Conservation (phyloP, 208 protist species). For the Leptomonas seymouri region DNA sequence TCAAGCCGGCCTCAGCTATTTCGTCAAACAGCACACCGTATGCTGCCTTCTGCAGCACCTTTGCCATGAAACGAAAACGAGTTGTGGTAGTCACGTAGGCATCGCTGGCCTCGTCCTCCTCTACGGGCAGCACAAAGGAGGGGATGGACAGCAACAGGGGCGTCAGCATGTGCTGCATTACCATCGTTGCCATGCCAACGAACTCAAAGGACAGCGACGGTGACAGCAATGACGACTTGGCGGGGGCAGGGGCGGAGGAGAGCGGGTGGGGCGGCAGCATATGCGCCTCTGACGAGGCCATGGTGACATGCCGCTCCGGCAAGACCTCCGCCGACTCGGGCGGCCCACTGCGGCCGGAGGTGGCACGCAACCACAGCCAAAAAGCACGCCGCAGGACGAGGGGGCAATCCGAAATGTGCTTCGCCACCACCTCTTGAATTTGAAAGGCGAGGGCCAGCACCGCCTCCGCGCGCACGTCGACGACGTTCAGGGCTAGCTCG, state of each 20-base stretch:
- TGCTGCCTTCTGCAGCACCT: constrained; percentile 41
- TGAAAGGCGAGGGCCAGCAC: constrained; percentile 23
- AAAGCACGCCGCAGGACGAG: constrained; percentile 31
- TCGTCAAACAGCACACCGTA: constrained; percentile 44
- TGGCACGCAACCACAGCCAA: constrained; percentile 35
- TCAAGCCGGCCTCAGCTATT: constrained; percentile 17
- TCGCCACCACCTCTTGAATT: constrained; percentile 20
- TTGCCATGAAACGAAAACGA: constrained; percentile 39
- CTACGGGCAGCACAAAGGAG: constrained; percentile 34
- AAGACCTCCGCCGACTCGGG: constrained; percentile 22
- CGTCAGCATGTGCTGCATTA: constrained; percentile 33
- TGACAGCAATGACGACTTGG: not conserved
- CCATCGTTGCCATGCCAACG: constrained; percentile 45
- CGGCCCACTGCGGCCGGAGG: constrained; percentile 24
- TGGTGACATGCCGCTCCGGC: constrained; percentile 3
- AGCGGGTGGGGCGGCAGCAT: not conserved
- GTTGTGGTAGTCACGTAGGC: constrained; percentile 23
- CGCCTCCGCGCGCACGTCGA: constrained; percentile 25
- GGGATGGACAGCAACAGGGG: constrained; percentile 41
- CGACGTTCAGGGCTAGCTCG: constrained; percentile 18
- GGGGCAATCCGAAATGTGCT: constrained; percentile 35
- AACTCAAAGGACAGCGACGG: constrained; percentile 26
- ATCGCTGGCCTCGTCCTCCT: constrained; percentile 27
- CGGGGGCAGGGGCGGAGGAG: not conserved
- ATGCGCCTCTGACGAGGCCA: not conserved